phyloP scores from a whole-genome alignment of 768 basidiomycete species.

The Serpula lacrymans region DNA sequence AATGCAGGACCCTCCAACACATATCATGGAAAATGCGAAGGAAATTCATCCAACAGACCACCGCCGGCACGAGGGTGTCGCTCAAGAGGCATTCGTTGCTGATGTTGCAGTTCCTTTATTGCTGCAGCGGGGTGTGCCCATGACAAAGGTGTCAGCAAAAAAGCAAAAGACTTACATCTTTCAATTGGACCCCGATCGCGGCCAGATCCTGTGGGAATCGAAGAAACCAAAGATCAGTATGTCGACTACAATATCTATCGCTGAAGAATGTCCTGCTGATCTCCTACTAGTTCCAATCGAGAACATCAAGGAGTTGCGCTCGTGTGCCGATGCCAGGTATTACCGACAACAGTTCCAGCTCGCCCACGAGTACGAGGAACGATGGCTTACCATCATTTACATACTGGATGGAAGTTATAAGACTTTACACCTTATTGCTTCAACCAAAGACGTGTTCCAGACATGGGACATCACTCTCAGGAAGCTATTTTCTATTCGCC shows the following conservation, averaged over 20 bases:
- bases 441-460: conserved; percentile 56
- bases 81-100: conserved; percentile 9
- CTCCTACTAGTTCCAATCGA: conserved; percentile 69
- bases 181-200: conserved; percentile 74
- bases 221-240: conserved; percentile 63
- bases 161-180: conserved; percentile 71
- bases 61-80: background rate
- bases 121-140: conserved; percentile 61
- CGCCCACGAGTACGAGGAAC: conserved; percentile 55
- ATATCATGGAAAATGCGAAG: background rate
- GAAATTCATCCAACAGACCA: background rate
- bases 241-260: conserved; percentile 21
- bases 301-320: conserved; percentile 82
- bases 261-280: no score
- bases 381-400: conserved; percentile 87
- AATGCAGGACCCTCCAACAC: background rate
- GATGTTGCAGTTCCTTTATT: conserved; percentile 54
- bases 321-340: conserved; percentile 64
- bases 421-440: conserved; percentile 80
- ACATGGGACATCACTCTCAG: conserved; percentile 64
- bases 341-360: conserved; percentile 70
- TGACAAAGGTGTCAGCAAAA: conserved; percentile 82
- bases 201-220: conserved; percentile 76
- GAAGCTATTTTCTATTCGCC: conserved; percentile 60
- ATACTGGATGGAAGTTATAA: conserved; percentile 76